These are phyloP conservation scores for Wallacemonas collosoma DNA, from an alignment of 208 protist species.

Conservation along the genomic window DNA sequence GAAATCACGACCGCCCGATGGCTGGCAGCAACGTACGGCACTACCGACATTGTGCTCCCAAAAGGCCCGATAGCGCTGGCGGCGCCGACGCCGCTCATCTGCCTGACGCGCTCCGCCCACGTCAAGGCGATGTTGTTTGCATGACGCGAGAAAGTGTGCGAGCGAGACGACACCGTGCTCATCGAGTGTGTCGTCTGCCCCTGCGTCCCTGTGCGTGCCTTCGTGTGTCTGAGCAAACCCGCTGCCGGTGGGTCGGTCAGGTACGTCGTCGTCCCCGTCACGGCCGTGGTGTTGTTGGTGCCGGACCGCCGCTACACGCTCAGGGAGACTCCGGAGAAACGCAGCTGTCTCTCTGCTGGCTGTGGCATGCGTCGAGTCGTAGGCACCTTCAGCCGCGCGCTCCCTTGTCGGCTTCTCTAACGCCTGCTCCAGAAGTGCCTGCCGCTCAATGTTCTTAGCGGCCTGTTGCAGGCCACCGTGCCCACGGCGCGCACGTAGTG, in stretches of 20 bases:
- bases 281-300: conserved; percentile 3
- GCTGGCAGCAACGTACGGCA: conserved; percentile 59
- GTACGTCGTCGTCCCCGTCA: not conserved
- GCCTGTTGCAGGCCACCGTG: conserved; percentile 32
- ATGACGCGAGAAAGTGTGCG: conserved; percentile 61
- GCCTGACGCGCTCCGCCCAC: conserved; percentile 36
- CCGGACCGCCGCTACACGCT: conserved; percentile 24
- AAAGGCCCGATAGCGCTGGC: conserved; percentile 46
- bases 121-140: conserved; percentile 42
- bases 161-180: conserved; percentile 36
- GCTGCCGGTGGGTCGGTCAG: not conserved
- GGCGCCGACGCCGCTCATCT: conserved; percentile 35
- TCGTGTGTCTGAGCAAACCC: not conserved
- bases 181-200: not conserved
- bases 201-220: too few species aligned
- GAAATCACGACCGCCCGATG: conserved; percentile 55
- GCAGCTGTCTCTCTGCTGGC: conserved; percentile 1
- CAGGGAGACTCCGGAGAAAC: conserved; percentile 28
- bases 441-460: conserved; percentile 26
- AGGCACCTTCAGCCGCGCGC: not conserved
- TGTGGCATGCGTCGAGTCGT: not conserved
- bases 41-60: conserved; percentile 59
- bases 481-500: conserved; percentile 26
- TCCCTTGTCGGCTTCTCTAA: conserved; percentile 14
- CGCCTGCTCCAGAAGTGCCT: conserved; percentile 32